phyloP scores from a whole-genome alignment of 345 rosid genomes.

The Salix viminalis region DNA sequence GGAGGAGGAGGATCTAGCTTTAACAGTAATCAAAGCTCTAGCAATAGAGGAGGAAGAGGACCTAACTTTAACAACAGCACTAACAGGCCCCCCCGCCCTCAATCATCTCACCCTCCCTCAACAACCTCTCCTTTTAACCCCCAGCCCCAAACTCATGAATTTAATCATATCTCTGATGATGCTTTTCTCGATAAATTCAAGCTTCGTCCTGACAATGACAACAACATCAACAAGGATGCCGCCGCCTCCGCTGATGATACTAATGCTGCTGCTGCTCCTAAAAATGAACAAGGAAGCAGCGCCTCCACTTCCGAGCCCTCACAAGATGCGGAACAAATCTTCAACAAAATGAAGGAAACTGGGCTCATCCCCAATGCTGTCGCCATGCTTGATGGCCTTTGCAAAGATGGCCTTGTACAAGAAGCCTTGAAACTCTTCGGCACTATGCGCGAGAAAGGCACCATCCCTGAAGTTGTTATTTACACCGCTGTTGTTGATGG shows the following conservation, averaged over 20 bases:
- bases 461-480: slow-evolving; percentile 83
- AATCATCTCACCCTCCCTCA: background rate
- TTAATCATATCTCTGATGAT: slow-evolving; percentile 1
- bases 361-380: slow-evolving; percentile 90
- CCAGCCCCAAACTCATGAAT: background rate
- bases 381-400: slow-evolving; percentile 92
- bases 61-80: background rate
- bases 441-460: slow-evolving; percentile 73
- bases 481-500: slow-evolving; percentile 94
- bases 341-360: slow-evolving; percentile 81
- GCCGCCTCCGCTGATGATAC: background rate
- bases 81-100: background rate
- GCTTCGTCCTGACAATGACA: background rate
- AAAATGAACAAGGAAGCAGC: background rate
- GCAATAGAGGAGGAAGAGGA: background rate
- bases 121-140: background rate
- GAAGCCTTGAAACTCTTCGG: slow-evolving; percentile 92
- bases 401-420: slow-evolving; percentile 85
- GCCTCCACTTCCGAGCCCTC: background rate
- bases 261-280: background rate
- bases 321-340: slow-evolving; percentile 45
- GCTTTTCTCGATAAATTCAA: slow-evolving; percentile 24
- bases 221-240: background rate
- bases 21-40: background rate
- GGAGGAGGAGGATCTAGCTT: background rate